Evolutionary conservation across 1,139 yeast genomes (phyloP).

Genomic region (Hemisphaericaspora xylofermentans): DNA sequence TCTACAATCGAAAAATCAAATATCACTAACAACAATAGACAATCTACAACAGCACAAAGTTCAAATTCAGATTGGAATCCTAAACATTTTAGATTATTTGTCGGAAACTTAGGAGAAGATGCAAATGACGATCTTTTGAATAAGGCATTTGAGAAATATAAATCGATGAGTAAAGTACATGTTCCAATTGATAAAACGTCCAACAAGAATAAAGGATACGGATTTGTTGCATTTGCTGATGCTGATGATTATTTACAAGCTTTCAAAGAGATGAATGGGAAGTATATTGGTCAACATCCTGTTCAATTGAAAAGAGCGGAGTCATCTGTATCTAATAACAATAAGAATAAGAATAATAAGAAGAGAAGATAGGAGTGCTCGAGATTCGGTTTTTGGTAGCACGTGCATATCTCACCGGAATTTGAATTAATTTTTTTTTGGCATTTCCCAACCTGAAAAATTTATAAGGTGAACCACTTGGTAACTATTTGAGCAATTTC

Average conservation of each 20-base stretch:
- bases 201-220: constrained; percentile 59
- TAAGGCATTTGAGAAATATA: constrained; percentile 51
- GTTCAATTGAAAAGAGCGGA: constrained; percentile 69
- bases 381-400: background rate
- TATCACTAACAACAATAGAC: constrained; percentile 1
- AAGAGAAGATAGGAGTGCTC: background rate
- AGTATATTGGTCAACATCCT: constrained; percentile 74
- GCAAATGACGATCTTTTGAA: constrained; percentile 56
- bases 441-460: background rate
- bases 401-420: background rate
- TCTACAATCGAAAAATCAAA: constrained; percentile 10
- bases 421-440: background rate
- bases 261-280: constrained; percentile 73
- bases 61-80: constrained; percentile 48
- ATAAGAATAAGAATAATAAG: constrained; percentile 16
- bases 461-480: background rate
- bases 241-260: constrained; percentile 67
- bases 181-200: constrained; percentile 51
- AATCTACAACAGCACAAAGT: constrained; percentile 33
- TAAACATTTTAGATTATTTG: constrained; percentile 68
- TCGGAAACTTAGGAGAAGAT: constrained; percentile 72
- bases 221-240: constrained; percentile 64
- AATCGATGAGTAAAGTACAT: constrained; percentile 51
- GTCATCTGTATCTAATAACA: constrained; percentile 38
- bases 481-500: background rate